A percentile compares a stretch with the other conserved stretches of the same genome.
Conservation (phyloP, 1,139 yeast species). For the Zygosaccharomyces sapae region DNA sequence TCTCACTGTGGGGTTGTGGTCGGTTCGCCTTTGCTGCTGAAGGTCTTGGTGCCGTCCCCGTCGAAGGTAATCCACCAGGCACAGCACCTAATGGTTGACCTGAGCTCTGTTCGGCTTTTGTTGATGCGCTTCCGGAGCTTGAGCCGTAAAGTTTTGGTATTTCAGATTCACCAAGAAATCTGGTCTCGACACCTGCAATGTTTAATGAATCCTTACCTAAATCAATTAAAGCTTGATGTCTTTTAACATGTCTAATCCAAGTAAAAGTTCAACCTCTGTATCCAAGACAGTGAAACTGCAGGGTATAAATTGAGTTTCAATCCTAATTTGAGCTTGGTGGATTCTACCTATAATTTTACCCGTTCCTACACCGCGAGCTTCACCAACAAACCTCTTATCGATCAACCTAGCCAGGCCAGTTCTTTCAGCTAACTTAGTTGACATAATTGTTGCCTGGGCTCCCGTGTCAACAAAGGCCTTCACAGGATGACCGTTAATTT, state of each 20-base stretch:
- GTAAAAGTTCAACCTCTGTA: constrained; percentile 61
- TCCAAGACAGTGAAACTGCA: constrained; percentile 83
- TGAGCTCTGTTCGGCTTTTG: constrained; percentile 2
- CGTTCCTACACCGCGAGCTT: constrained; percentile 88
- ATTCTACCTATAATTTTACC: constrained; percentile 76
- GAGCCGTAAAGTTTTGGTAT: constrained; percentile 44
- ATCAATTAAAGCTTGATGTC: constrained; percentile 83
- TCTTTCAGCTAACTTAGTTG: constrained; percentile 68
- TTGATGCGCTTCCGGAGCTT: background rate
- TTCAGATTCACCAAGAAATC: constrained; percentile 70
- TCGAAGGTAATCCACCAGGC: constrained; percentile 7
- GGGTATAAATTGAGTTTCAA: constrained; percentile 64
- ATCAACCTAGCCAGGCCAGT: constrained; percentile 69
- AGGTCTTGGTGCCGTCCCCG: constrained; percentile 2
- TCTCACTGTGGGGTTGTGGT: constrained; percentile 39
- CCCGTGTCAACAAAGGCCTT: constrained; percentile 97
- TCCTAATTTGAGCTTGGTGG: constrained; percentile 81
- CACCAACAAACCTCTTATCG: constrained; percentile 77
- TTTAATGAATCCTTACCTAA: constrained; percentile 61
- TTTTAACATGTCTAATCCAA: constrained; percentile 65
- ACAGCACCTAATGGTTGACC: background rate
- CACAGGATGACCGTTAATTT: constrained; percentile 72
- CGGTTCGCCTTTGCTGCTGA: constrained; percentile 10
- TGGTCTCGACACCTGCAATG: constrained; percentile 68
- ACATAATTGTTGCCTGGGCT: constrained; percentile 83